These are phyloP conservation scores for Melanomma pulvis-pyrius DNA, from an alignment of 495 filamentous ascomycete genomes.

Conservation along the genomic window DNA sequence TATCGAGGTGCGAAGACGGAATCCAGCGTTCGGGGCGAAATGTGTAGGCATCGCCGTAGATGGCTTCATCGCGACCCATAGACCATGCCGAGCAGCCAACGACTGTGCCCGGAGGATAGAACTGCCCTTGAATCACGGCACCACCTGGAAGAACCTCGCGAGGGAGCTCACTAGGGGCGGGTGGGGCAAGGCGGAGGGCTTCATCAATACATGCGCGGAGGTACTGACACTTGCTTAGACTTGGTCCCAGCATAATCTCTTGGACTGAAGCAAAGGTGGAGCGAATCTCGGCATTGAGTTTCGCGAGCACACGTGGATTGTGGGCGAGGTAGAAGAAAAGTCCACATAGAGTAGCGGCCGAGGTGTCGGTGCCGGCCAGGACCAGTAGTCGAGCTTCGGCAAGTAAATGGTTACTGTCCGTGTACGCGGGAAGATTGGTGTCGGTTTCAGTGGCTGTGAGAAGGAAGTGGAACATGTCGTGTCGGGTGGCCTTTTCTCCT, in stretches of 20 bases:
- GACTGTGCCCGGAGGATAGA: slow-evolving; percentile 53
- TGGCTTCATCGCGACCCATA: slow-evolving; percentile 12
- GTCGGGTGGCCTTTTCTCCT: too few relatives aligned
- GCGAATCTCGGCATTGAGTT: slow-evolving; percentile 10
- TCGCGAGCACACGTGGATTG: neutral
- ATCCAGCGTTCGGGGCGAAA: slow-evolving; percentile 38
- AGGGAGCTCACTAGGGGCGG: slow-evolving; percentile 60
- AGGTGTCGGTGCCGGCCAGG: slow-evolving; percentile 34
- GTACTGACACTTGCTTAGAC: slow-evolving; percentile 54
- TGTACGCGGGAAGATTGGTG: slow-evolving; percentile 36
- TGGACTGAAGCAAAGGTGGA: slow-evolving; percentile 51
- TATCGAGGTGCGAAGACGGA: neutral
- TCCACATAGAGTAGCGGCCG: neutral
- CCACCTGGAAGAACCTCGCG: slow-evolving; percentile 67
- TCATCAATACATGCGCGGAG: slow-evolving; percentile 67
- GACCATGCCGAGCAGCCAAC: slow-evolving; percentile 24
- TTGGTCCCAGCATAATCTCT: slow-evolving; percentile 50
- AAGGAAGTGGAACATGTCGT: slow-evolving; percentile 46
- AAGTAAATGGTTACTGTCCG: neutral
- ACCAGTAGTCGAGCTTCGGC: slow-evolving; percentile 38
- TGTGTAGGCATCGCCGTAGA: slow-evolving; percentile 18
- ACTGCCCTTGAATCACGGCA: slow-evolving; percentile 53
- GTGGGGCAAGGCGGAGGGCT: slow-evolving; percentile 65
- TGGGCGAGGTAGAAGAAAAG: slow-evolving; percentile 21
- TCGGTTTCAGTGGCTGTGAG: slow-evolving; percentile 38